These are phyloP conservation scores for Centaurea solstitialis DNA, from an alignment of 129 eudicot species.

Conservation along the genomic window DNA sequence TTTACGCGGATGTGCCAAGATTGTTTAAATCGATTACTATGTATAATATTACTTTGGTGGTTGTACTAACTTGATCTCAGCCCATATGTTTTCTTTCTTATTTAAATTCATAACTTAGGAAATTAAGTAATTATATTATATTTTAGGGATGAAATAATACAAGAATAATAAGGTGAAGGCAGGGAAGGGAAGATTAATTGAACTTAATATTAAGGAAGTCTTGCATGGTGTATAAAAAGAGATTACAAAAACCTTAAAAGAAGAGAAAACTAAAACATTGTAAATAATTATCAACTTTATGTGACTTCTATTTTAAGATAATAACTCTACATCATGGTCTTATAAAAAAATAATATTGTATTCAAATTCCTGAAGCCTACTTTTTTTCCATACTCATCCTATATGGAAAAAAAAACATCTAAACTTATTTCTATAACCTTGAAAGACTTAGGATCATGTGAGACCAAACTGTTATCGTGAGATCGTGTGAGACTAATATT, in stretches of 20 bases:
- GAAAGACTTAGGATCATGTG: no score
- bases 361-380: no score
- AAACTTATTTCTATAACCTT: no score
- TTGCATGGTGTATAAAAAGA: background rate
- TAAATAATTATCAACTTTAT: no score
- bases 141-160: background rate
- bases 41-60: constrained; percentile 1
- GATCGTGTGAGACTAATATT: no score
- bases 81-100: background rate
- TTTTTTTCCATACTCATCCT: no score
- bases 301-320: no score
- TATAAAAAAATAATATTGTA: no score
- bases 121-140: no score
- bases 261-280: background rate
- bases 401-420: no score
- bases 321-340: no score
- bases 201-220: background rate
- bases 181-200: background rate
- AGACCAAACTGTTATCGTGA: no score
- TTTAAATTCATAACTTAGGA: background rate
- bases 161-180: background rate
- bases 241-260: background rate
- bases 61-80: constrained; percentile 7
- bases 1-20: constrained; percentile 28
- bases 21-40: background rate